phyloP scores from a whole-genome alignment of 2,329 filamentous ascomycete species.

The Hypoxylon sp. region DNA sequence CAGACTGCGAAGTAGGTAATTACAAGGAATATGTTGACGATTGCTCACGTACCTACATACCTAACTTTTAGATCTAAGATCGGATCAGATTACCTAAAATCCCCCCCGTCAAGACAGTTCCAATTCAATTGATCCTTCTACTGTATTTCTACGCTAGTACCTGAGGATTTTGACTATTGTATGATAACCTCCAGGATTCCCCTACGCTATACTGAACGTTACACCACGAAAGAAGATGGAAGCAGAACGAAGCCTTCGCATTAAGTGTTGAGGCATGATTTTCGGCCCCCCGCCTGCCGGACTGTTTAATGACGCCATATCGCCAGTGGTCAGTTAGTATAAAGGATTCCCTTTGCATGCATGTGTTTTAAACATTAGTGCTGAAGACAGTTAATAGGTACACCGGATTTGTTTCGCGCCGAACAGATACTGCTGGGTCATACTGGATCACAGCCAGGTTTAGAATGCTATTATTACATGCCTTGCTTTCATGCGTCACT shows the following conservation, averaged over 20 bases:
- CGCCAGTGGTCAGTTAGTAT: neutral
- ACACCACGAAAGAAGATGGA: neutral
- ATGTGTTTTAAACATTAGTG: too few relatives aligned
- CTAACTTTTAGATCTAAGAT: slow-evolving; percentile 37
- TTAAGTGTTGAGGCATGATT: slow-evolving; percentile 2
- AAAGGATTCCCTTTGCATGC: slow-evolving; percentile 3
- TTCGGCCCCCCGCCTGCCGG: neutral
- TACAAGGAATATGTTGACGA: too few relatives aligned
- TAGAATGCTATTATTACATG: slow-evolving; percentile 5
- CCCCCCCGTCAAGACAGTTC: too few relatives aligned
- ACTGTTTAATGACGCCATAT: slow-evolving; percentile 15
- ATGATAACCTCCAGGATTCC: slow-evolving; percentile 18
- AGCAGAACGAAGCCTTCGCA: slow-evolving; percentile 9
- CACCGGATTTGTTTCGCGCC: slow-evolving; percentile 14
- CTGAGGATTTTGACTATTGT: slow-evolving; percentile 12
- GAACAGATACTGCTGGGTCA: slow-evolving; percentile 18
- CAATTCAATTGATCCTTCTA: slow-evolving; percentile 29
- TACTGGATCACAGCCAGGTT: slow-evolving; percentile 21
- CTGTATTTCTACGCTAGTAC: slow-evolving; percentile 5
- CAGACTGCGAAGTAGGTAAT: too few relatives aligned
- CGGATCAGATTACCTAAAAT: slow-evolving; percentile 35
- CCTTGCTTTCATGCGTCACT: slow-evolving; percentile 12
- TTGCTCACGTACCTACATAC: slow-evolving; percentile 36
- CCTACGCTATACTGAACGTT: neutral
- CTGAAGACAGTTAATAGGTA: too few relatives aligned